These are phyloP conservation scores for Stropharia rugosoannulata DNA, from an alignment of 768 basidiomycete species.

Conservation along the genomic window DNA sequence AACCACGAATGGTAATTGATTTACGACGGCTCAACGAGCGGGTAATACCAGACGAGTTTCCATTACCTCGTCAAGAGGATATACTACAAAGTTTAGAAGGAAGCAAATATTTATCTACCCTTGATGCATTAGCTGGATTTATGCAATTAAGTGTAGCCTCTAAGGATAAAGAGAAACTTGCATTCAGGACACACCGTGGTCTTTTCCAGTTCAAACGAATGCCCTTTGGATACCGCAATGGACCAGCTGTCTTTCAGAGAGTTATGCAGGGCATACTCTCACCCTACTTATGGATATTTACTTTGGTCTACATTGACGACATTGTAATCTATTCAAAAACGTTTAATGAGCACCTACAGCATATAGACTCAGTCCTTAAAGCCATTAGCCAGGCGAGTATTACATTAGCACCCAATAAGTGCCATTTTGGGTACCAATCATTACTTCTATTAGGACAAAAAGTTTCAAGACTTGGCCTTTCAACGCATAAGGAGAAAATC, in stretches of 20 bases:
- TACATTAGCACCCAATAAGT: not conserved
- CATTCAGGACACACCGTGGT: not conserved
- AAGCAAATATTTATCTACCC: conserved; percentile 16
- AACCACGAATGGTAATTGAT: conserved; percentile 37
- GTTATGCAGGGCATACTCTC: not conserved
- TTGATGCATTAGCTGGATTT: conserved; percentile 32
- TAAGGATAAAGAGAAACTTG: conserved; percentile 12
- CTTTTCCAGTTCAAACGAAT: conserved; percentile 2
- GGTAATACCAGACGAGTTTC: conserved; percentile 20
- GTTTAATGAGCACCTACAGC: not conserved
- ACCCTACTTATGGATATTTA: not conserved
- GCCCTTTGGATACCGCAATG: not conserved
- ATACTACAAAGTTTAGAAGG: conserved; percentile 28
- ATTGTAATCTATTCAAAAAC: not conserved
- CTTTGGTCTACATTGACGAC: conserved; percentile 5
- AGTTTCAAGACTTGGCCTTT: not conserved
- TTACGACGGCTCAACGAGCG: conserved; percentile 5
- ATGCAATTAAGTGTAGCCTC: conserved; percentile 26
- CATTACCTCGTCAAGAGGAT: conserved; percentile 16
- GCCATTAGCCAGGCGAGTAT: not conserved
- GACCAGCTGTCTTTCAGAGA: conserved; percentile 1
- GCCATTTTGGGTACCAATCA: not conserved
- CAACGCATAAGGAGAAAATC: conserved; percentile 1
- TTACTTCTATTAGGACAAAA: not conserved
- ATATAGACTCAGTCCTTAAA: not conserved